Evolutionary conservation across 169 alveolate species (phyloP), one percentile per base, ranked within the genome.

Genomic region (Fabrea salina): DNA sequence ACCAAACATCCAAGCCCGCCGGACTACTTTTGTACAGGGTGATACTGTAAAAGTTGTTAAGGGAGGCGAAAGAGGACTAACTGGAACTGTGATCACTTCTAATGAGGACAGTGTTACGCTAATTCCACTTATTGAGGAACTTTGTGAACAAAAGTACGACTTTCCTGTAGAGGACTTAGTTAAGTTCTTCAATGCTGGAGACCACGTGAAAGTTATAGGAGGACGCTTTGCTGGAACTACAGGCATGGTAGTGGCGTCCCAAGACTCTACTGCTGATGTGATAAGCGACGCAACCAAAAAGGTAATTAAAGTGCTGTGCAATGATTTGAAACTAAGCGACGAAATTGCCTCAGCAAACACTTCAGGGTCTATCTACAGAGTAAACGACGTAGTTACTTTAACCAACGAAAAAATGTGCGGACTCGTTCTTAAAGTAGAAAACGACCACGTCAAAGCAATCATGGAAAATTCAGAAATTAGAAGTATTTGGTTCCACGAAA

Each of bases 211-310:
- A 43, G 92, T 84, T 16, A 86, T 88, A 35, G 76, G 40, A 32
- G 95, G 95, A 8, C 80, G 64, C 22, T 59, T 76, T 51, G 75
- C 53, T 75, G 95, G 95, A n/a, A 88, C 75, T 68, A 86, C 77
- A 37, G 95, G 95, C 16, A 78, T 91, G n/a, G 80, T 91, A 13
- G 72, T 84, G 1, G 50, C 61, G 51, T 35, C 57, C 27, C 58
- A 59, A 19, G 88, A 76, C 16, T 67, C 61, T 39, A 53, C 71
- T 19, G 84, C 86, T 13, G 70, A 72, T 33, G 58, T 88, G 2
- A 81, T 86, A 64, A 75, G 85, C n/a, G 91, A 83, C 49, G 57
- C 76, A 39, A 61, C 79, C 41, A 76, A 85, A 51, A 84, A 82
- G 5, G 85, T 84, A 58, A 79, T 86, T 58, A 61, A 16, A 32